These are phyloP conservation scores for Boletus coccyginus DNA, from an alignment of 768 basidiomycete species.

Conservation along the genomic window DNA sequence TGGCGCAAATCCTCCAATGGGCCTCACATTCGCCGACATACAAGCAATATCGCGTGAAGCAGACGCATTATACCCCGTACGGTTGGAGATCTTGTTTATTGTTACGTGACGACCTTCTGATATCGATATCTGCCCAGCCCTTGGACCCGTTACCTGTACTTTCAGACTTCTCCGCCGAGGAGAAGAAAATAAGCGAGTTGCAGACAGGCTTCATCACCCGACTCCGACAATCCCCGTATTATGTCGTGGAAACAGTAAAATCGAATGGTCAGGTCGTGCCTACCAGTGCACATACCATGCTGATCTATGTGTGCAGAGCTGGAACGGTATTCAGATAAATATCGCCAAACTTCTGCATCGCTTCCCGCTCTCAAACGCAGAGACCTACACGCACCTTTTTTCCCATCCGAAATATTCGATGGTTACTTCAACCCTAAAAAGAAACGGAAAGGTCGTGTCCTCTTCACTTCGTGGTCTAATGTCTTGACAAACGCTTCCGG, in stretches of 20 bases:
- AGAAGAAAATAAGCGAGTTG: conserved; percentile 60
- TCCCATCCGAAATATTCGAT: conserved; percentile 74
- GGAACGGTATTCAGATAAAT: conserved; percentile 82
- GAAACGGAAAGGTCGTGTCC: conserved; percentile 47
- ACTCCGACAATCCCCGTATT: conserved; percentile 69
- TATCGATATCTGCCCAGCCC: conserved; percentile 41
- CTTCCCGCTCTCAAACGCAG: conserved; percentile 68
- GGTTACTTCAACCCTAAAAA: conserved; percentile 75
- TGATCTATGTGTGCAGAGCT: conserved; percentile 47
- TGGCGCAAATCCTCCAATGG: conserved; percentile 64
- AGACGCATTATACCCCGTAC: conserved; percentile 78
- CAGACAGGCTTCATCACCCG: conserved; percentile 67
- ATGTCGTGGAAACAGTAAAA: conserved; percentile 68
- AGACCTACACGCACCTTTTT: conserved; percentile 73
- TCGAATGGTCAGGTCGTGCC: conserved; percentile 45
- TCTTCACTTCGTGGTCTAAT: neutral
- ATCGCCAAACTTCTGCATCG: conserved; percentile 56
- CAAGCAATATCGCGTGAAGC: conserved; percentile 74
- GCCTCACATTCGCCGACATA: conserved; percentile 76
- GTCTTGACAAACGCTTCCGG: conserved; percentile 3
- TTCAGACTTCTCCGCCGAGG: conserved; percentile 61
- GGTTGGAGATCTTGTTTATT: conserved; percentile 32
- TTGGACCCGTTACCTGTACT: conserved; percentile 65
- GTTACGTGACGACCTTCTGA: conserved; percentile 19
- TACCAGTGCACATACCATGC: neutral